Conservation (phyloP, 2,329 filamentous ascomycete genomes). For the Arthrinium phaeospermum region DNA sequence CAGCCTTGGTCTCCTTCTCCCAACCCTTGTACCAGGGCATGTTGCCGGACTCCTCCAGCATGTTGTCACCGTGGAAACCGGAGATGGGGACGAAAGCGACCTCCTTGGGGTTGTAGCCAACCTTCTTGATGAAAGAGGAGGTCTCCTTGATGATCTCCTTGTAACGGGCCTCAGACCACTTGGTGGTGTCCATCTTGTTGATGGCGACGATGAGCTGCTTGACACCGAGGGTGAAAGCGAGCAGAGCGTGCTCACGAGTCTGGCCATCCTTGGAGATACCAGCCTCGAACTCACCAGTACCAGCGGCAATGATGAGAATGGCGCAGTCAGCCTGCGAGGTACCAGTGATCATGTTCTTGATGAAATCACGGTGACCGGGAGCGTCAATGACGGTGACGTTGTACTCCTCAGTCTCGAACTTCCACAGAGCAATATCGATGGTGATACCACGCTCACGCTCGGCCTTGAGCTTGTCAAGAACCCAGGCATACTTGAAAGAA, state of each 20-base stretch:
- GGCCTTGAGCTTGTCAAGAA: slow-evolving; percentile 99
- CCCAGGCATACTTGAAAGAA: slow-evolving; percentile 99
- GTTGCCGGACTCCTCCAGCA: slow-evolving; percentile 89
- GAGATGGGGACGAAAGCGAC: slow-evolving; percentile 99
- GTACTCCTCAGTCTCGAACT: slow-evolving; percentile 99
- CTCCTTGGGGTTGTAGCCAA: slow-evolving; percentile 99
- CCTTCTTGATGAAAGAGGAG: slow-evolving; percentile 99
- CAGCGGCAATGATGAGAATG: slow-evolving; percentile 99
- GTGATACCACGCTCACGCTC: slow-evolving; percentile 99
- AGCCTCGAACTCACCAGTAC: slow-evolving; percentile 99
- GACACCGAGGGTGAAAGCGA: slow-evolving; percentile 99
- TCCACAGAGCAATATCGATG: slow-evolving; percentile 99
- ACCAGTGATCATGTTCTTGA: slow-evolving; percentile 99
- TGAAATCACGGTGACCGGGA: slow-evolving; percentile 99
- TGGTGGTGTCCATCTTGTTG: slow-evolving; percentile 99
- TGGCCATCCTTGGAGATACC: slow-evolving; percentile 99
- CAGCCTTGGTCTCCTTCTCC: slow-evolving; percentile 78
- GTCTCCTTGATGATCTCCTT: slow-evolving; percentile 99
- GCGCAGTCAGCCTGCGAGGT: slow-evolving; percentile 99
- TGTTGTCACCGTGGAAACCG: slow-evolving; percentile 99
- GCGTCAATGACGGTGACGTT: slow-evolving; percentile 98
- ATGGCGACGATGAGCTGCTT: slow-evolving; percentile 99
- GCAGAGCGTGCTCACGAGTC: slow-evolving; percentile 99
- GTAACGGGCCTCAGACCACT: slow-evolving; percentile 97
- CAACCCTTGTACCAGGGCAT: slow-evolving; percentile 99